Percentiles rank a stretch among this genome's conserved stretches.
Conservation (phyloP, 805 yeast genomes). For the Ogataea henricii region DNA sequence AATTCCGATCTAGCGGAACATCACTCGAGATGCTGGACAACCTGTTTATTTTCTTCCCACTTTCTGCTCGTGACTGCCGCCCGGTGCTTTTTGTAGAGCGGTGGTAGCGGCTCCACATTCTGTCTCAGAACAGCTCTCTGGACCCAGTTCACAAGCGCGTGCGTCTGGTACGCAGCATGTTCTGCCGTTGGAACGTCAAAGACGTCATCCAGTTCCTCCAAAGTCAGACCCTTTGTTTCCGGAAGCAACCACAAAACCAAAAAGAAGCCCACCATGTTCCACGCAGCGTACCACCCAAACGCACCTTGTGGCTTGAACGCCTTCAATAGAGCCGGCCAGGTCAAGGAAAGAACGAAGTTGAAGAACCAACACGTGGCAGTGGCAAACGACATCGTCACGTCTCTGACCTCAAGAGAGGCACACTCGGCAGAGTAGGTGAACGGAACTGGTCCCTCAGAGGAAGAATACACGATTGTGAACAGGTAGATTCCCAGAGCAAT, state of each 20-base stretch:
- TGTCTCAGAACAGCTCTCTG: constrained; percentile 49
- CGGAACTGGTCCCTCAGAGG: constrained; percentile 89
- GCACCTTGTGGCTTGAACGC: constrained; percentile 82
- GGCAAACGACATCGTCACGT: constrained; percentile 78
- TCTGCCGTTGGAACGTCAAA: constrained; percentile 57
- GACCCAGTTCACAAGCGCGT: constrained; percentile 43
- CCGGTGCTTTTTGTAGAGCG: constrained; percentile 58
- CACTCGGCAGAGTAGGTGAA: constrained; percentile 88
- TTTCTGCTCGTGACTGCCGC: constrained; percentile 60
- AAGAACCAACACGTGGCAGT: constrained; percentile 77
- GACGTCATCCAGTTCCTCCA: constrained; percentile 77
- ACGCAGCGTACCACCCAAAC: constrained; percentile 84
- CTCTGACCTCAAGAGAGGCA: constrained; percentile 76
- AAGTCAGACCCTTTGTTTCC: constrained; percentile 70
- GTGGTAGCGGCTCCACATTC: constrained; percentile 50
- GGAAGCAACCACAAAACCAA: constrained; percentile 71
- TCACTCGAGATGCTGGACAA: constrained; percentile 49
- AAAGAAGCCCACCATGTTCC: constrained; percentile 74
- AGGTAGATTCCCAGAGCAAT: constrained; percentile 74
- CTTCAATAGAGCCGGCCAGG: constrained; percentile 73
- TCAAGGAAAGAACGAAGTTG: constrained; percentile 67
- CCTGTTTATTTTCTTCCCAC: constrained; percentile 65
- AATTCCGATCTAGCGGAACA: background rate
- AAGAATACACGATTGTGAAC: constrained; percentile 72
- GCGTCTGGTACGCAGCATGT: constrained; percentile 54